Conservation (phyloP, 371 early-diverging fungal species). For the Chytridium lagenaria region DNA sequence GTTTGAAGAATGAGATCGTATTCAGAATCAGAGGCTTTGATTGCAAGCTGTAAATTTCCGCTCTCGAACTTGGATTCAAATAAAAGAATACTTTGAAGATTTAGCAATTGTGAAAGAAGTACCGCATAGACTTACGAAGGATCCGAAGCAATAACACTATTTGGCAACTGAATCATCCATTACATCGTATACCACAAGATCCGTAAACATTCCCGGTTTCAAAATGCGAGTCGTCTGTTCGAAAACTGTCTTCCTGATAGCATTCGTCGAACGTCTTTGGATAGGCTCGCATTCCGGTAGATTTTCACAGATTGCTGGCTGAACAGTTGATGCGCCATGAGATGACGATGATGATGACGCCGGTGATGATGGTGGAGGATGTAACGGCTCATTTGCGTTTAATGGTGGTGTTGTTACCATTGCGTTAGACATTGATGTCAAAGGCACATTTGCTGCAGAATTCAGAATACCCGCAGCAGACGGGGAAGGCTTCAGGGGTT, state of each 20-base stretch:
- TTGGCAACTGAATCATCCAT: conserved; percentile 43
- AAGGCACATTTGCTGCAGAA: background rate
- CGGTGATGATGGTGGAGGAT: background rate
- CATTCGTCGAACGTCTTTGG: conserved; percentile 23
- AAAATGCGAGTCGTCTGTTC: conserved; percentile 51
- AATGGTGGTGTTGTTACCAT: too few relatives aligned
- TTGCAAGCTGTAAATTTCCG: conserved; percentile 55
- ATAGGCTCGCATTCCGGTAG: conserved; percentile 25
- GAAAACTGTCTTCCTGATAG: conserved; percentile 42
- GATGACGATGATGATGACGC: background rate
- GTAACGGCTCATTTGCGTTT: conserved; percentile 1
- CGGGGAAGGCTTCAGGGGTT: conserved; percentile 1
- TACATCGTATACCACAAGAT: conserved; percentile 49
- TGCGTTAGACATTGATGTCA: background rate
- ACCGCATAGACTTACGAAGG: conserved; percentile 17
- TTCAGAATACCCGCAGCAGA: background rate
- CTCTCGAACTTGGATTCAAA: conserved; percentile 52
- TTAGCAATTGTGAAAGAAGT: background rate
- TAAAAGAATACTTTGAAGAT: conserved; percentile 24
- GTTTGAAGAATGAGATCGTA: conserved; percentile 56
- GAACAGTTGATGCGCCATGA: background rate
- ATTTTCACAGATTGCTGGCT: background rate
- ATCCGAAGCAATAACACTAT: conserved; percentile 5
- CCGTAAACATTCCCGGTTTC: conserved; percentile 26
- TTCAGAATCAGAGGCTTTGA: conserved; percentile 47